Evolutionary conservation across 495 filamentous ascomycete genomes (phyloP).

Genomic region (Neurospora sp.): DNA sequence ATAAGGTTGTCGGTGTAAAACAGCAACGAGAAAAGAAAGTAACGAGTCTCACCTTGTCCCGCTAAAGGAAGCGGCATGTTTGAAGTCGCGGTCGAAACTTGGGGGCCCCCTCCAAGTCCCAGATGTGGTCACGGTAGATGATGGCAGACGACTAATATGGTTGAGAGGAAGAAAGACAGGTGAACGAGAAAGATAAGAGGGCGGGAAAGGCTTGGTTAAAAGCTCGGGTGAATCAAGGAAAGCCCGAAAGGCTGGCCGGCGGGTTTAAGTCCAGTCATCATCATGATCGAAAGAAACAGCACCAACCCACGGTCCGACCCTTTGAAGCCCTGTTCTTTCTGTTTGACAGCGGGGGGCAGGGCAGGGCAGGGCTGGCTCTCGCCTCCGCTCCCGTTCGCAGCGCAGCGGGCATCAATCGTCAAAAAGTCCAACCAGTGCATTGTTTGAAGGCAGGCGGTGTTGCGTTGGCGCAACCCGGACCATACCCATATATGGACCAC

Average conservation of each 20-base stretch:
- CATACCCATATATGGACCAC: neutral
- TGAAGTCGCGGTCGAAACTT: neutral
- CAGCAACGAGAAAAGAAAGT: slow-evolving; percentile 1
- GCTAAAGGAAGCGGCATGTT: slow-evolving; percentile 35
- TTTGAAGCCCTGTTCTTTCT: neutral
- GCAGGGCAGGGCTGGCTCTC: neutral
- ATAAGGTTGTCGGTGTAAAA: neutral
- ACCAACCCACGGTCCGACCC: neutral
- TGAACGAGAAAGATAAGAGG: neutral
- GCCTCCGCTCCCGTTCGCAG: neutral
- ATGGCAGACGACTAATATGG: neutral
- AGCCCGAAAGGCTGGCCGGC: neutral
- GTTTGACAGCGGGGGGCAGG: neutral
- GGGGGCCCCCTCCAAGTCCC: neutral
- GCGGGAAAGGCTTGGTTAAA: slow-evolving; percentile 2
- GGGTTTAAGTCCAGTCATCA: neutral
- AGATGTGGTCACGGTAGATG: neutral
- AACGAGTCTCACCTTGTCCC: slow-evolving; percentile 34
- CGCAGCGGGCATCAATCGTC: neutral
- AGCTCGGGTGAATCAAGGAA: neutral
- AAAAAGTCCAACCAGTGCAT: neutral
- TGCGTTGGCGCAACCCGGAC: neutral
- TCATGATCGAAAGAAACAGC: neutral
- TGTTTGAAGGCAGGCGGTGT: neutral
- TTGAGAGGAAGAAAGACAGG: neutral